Evolutionary conservation across 768 basidiomycete genomes (phyloP), one percentile per base, ranked within the genome.

Genomic region (Termitomyces sp.): DNA sequence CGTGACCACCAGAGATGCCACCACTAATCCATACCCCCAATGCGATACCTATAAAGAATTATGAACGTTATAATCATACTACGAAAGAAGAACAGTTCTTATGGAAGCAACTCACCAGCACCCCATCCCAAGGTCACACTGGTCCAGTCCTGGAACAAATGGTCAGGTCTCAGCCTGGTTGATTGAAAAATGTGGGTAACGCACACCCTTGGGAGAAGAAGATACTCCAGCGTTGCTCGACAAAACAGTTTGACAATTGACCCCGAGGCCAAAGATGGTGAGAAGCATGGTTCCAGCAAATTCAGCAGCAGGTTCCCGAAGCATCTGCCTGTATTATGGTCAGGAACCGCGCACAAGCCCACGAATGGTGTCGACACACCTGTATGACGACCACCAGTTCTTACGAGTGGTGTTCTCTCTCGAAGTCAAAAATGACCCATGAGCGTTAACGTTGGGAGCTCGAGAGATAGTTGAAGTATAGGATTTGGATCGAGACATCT

Each of bases 201-300:
- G 61, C 65, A 85, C 85, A 58, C 85, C 85, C 68, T 78, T 81
- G 2, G 72, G 71, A 36, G 70, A 67, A 2, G 81, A 60, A 14
- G 82, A 63, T 38, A 84, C 81, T 8, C 61, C 67, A 0, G 75
- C 11, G 61, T 71, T 77, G 14, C 68, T 67, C 2, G 81, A 81
- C n/a, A 85, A 72, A 20, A 77, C 75, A 29, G 76, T 76, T 67
- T 85, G 84, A 65, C 82, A 83, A 52, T 77, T 71, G 36, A 74
- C 77, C 51, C 80, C 83, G 43, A 71, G 74, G 11, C 84, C 84
- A 58, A 85, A 80, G 58, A 84, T 77, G 60, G 82, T 70, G 8
- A 85, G 73, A 37, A 85, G 74, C 79, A 82, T 79, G 9, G 79
- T 77, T 42, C 84, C 84, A 53, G 82, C 65, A 65, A 85, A 85